These are phyloP conservation scores for Pestalotiopsis sp. DNA, from an alignment of 2,329 filamentous ascomycete genomes.

Conservation along the genomic window DNA sequence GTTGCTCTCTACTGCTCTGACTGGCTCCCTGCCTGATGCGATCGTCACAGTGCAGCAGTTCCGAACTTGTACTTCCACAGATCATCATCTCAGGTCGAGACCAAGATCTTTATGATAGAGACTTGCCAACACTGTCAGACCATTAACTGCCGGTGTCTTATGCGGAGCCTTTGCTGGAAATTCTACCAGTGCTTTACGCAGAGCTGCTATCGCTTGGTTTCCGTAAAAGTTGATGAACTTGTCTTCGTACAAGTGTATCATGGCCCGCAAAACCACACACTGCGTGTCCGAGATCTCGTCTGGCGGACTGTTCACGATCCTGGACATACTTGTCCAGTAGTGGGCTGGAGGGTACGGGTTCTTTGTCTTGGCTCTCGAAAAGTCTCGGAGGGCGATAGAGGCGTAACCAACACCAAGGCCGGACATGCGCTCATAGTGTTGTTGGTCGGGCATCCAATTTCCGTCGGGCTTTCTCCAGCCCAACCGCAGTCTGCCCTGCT, in stretches of 20 bases:
- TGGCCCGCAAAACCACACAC: constrained; percentile 68
- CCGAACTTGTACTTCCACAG: background rate
- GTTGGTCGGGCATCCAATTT: constrained; percentile 66
- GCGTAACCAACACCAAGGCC: constrained; percentile 85
- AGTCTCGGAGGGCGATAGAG: constrained; percentile 80
- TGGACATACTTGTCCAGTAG: constrained; percentile 81
- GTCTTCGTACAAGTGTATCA: constrained; percentile 73
- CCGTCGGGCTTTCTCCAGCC: constrained; percentile 70
- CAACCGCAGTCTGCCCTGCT: constrained; percentile 65
- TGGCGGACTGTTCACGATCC: constrained; percentile 75
- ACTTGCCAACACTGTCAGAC: constrained; percentile 56
- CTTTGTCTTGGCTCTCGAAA: constrained; percentile 65
- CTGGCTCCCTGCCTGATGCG: background rate
- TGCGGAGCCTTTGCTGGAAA: constrained; percentile 62
- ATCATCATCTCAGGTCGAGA: constrained; percentile 38
- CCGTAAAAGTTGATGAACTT: constrained; percentile 84
- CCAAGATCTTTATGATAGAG: constrained; percentile 54
- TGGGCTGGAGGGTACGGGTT: constrained; percentile 79
- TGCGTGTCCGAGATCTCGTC: constrained; percentile 73
- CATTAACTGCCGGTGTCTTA: constrained; percentile 51
- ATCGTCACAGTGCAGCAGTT: background rate
- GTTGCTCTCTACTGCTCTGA: background rate
- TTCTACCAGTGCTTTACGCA: constrained; percentile 73
- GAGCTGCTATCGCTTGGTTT: constrained; percentile 69
- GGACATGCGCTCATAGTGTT: constrained; percentile 81